Base-by-base conservation (phyloP, 2,329 filamentous ascomycete genomes). In the Aspergillus fumigatus region DNA sequence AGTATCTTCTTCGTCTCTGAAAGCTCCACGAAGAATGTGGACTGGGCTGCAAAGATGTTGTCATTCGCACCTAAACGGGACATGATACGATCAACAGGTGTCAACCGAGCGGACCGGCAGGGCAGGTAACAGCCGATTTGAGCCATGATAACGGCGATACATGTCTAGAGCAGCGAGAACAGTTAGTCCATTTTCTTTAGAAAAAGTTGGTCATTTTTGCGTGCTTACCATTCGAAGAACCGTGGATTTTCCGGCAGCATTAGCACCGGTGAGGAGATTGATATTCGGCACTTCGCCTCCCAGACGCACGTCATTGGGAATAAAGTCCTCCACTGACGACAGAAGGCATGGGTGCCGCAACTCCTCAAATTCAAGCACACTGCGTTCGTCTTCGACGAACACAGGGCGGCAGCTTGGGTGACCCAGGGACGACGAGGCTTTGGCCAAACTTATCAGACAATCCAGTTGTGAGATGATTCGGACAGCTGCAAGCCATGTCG, bases 1-100 rank as follows among this genome's bases (percentile, higher is more conserved):
- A 99, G 82, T 51, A 99, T 99, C 80, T 97, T 97, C 79, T 97
- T 96, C 0, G 94, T 99, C 73, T 99, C 94, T 0, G 92, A 92
- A 1, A 99, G 80, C 75, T 99, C 94, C 27, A 99, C 93, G 69
- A 99, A 97, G 80, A 99, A 99, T 2, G 94, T 99, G 14, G 90
- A 96, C 73, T 99, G 94, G 0, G 93, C 90, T 1, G 93, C 94
- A 70, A 99, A 97, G 66, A 99, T 99, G 74, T 97, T 97, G 84
- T 99, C 94, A 68, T 97, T 96, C 50, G 94, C 94, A 9, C 94
- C 94, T 0, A 99, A 85, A 48, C 94, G 90, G 9, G 93, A 97
- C 94, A 99, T 99, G 79, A 99, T 97, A 54, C 94, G 90, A 71
- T 99, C 94, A 3, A 96, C 86, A 0, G 94, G 93, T 0, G 93